A percentile compares a stretch with the other conserved stretches of the same genome.
Evolutionary conservation across 2,329 filamentous ascomycete genomes (phyloP).

Genomic region (Colletotrichum tamarilloi): DNA sequence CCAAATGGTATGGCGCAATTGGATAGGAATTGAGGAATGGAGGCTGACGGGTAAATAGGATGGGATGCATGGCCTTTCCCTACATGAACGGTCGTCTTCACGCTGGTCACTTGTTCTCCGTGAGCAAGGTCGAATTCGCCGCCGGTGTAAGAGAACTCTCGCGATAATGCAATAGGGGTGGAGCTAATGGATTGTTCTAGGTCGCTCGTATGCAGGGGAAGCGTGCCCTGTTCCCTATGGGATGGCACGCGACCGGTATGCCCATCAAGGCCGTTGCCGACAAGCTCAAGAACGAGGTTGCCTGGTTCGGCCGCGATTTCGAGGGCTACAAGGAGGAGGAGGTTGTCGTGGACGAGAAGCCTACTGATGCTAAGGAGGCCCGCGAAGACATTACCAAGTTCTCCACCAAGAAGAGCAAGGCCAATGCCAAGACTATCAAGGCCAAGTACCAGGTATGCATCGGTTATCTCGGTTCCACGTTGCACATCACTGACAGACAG

Average conservation of each 20-base stretch:
- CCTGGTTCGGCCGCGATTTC: conserved; percentile 89
- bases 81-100: conserved; percentile 93
- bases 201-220: conserved; percentile 88
- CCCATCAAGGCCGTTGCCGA: conserved; percentile 98
- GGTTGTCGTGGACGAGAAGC: conserved; percentile 60
- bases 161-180: too few relatives aligned
- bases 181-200: conserved; percentile 6
- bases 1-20: conserved; percentile 85
- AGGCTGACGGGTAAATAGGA: conserved; percentile 17
- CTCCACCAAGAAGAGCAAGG: conserved; percentile 91
- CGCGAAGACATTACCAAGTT: conserved; percentile 94
- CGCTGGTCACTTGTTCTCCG: conserved; percentile 91
- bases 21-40: conserved; percentile 43
- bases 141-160: conserved; percentile 68
- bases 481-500: conserved; percentile 59
- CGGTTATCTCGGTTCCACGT: neutral
- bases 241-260: conserved; percentile 97
- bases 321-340: conserved; percentile 77
- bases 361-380: conserved; percentile 61
- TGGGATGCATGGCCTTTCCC: conserved; percentile 53
- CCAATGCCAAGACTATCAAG: conserved; percentile 87
- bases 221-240: conserved; percentile 86
- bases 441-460: conserved; percentile 87
- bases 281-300: conserved; percentile 90
- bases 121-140: conserved; percentile 93